Base-by-base conservation (phyloP, 352 stramenopile genomes). In the Phytopythium vexans region DNA sequence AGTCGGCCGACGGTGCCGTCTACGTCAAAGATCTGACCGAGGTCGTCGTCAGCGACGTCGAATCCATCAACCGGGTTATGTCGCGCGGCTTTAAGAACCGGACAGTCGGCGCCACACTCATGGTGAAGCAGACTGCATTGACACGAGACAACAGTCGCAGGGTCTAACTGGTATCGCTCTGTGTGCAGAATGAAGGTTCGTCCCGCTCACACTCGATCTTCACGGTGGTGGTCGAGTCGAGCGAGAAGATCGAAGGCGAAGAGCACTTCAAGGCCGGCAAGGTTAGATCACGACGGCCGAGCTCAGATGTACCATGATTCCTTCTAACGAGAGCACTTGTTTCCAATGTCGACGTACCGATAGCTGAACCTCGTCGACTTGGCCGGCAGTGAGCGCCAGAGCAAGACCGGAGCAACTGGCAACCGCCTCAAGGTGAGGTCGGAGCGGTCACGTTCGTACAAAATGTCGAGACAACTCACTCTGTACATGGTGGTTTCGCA, bases 1-100 rank as follows among this genome's bases (percentile, higher is more conserved):
- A 98, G 53, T 74, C 83, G 36, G 73, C 72, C 5, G 74, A 91
- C 35, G 76, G 79, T 7, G 76, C 77, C 1, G 86, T 96, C 4
- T 97, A 93, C 62, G 86, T 98, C 27, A 91, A 97, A 33, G 86
- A 96, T 39, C 76, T 97, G 7, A 94, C 72, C 0, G 80, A 92
- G 43, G 70, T 97, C 1, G 75, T 94, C 12, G 84, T 97, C 12
- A 64, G 57, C 7, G 70, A 88, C 38, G 74, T 88, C 6, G 70
- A 87, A n/a, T 82, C 76, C 15, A 90, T 95, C 60, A 90, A 92
- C 64, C 69, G 62, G 35, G 75, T 94, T 32, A 92, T 95, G 86
- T 82, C 46, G 33, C 70, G 75, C 35, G 86, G 86, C 33, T 88
- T 92, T 53, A 95, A 95, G 66, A 94, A 93, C 50, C 67, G 85